phyloP scores from a whole-genome alignment of 306 rosid genomes.

The Casuarina equisetifolia region DNA sequence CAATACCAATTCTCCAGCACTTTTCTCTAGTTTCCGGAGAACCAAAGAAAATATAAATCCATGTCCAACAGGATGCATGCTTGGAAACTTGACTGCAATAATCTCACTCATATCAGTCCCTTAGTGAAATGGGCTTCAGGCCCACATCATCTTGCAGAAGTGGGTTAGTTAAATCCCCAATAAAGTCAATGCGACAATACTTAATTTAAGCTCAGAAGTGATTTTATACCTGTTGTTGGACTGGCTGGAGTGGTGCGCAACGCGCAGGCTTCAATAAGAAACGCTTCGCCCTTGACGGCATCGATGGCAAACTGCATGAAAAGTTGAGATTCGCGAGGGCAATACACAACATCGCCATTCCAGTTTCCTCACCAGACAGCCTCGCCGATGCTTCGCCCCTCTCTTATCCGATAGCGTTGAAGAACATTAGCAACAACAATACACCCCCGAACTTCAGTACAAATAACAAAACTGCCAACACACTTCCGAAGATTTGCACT shows the following conservation, averaged over 20 bases:
- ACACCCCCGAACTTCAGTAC: slow-evolving; percentile 2
- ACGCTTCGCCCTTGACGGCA: slow-evolving; percentile 15
- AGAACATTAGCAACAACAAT: neutral
- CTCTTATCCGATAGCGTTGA: slow-evolving; percentile 22
- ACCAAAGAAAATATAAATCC: neutral
- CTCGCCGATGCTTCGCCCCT: neutral
- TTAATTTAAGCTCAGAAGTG: neutral
- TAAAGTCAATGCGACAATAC: neutral
- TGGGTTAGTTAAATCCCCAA: neutral
- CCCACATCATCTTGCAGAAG: neutral
- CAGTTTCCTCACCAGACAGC: neutral
- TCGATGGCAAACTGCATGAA: neutral
- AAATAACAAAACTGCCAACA: slow-evolving; percentile 38
- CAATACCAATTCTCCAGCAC: neutral
- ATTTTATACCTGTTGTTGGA: slow-evolving; percentile 38
- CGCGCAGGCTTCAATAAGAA: slow-evolving; percentile 33
- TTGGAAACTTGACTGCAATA: too few relatives aligned
- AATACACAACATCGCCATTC: slow-evolving; percentile 41
- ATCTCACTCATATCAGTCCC: neutral
- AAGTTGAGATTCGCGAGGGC: slow-evolving; percentile 15
- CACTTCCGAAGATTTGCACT: neutral
- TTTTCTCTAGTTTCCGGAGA: neutral
- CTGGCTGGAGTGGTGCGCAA: slow-evolving; percentile 47
- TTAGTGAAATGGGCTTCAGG: neutral
- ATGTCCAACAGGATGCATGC: too few relatives aligned